Evolutionary conservation across 2,329 filamentous ascomycete species (phyloP), one percentile per base, ranked within the genome.

Genomic region (Ophiostoma tasmaniense): DNA sequence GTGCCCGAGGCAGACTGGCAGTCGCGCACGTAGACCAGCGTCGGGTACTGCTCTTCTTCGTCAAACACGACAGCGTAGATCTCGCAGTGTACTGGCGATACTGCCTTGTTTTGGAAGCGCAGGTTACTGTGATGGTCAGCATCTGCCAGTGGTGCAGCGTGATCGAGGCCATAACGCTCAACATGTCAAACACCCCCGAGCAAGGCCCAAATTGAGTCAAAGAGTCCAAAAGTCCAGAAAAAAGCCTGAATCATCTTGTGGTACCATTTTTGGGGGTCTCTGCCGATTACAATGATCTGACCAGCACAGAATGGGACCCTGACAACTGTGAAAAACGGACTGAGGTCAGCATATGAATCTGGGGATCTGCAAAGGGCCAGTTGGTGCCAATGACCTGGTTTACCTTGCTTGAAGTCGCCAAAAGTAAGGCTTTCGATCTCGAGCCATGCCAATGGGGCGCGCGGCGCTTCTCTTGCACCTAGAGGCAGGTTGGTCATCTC

Each of bases 81-180:
- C 72, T 86, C 82, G 71, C 85, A 83, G 68, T 87, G 85, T 33
- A 80, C 79, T 67, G 83, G 81, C 1, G 85, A 87, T 25, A 87
- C 78, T 11, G 74, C 70, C 0, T 74, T 71, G 70, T 79, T 76
- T 2, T 78, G 72, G n/a, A 87, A 79, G 28, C 75, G 73, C 45
- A 82, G 75, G 6, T 79, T 76, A 70, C 80, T 82, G 11, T n/a
- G 8, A 22, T 11, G 13, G 64, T 69, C 28, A 71, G 69, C 11
- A 55, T 55, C 50, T 13, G 50, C 50, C 25, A 25, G n/a, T 25
- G 10, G 25, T 55, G 52, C 25, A 45, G 28, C 11, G 17, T 14
- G 13, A 28, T 61, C 3, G 14, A 30, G 42, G 7, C 20, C 42
- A n/a, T 7, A 2, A 20, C n/a, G 42, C 17, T n/a, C 17, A 7